Percentiles rank a stretch among this genome's conserved stretches.
Conservation (phyloP, 139 green algal genomes). For the Chlorella ohadii region DNA sequence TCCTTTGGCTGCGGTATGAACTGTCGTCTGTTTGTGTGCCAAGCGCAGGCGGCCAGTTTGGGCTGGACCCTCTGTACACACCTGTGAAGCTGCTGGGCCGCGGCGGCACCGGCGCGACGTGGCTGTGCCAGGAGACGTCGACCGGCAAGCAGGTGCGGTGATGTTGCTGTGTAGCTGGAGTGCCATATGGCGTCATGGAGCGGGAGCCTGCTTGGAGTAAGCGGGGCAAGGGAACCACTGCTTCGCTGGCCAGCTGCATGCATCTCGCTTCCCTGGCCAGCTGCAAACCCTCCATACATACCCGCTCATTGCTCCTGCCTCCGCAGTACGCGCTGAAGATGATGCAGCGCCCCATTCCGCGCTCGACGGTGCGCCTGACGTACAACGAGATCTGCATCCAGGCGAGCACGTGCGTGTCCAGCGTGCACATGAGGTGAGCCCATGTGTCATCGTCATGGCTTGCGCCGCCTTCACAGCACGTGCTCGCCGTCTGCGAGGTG, state of each 20-base stretch:
- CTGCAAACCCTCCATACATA: too few relatives aligned
- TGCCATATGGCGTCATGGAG: too few relatives aligned
- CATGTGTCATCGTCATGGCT: not conserved
- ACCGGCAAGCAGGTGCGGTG: not conserved
- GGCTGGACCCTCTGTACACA: conserved; percentile 24
- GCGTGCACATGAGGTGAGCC: conserved; percentile 68
- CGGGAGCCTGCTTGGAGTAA: too few relatives aligned
- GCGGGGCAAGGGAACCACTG: too few relatives aligned
- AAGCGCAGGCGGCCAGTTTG: conserved; percentile 19
- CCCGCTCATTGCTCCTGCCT: not conserved
- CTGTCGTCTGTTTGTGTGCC: not conserved
- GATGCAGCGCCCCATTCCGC: conserved; percentile 31
- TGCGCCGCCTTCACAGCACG: too few relatives aligned
- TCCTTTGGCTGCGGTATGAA: too few relatives aligned
- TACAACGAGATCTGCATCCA: conserved; percentile 63
- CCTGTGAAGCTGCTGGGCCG: conserved; percentile 19
- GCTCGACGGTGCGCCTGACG: not conserved
- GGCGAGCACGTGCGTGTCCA: conserved; percentile 69
- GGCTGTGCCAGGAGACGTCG: not conserved
- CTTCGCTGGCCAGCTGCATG: too few relatives aligned
- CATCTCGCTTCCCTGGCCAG: not conserved
- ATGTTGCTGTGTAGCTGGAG: not conserved
- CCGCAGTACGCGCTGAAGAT: conserved; percentile 39
- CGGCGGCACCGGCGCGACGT: conserved; percentile 30
- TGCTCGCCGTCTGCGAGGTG: too few relatives aligned